Evolutionary conservation across 371 early-diverging fungal genomes (phyloP).

Genomic region (Mycotypha africana): DNA sequence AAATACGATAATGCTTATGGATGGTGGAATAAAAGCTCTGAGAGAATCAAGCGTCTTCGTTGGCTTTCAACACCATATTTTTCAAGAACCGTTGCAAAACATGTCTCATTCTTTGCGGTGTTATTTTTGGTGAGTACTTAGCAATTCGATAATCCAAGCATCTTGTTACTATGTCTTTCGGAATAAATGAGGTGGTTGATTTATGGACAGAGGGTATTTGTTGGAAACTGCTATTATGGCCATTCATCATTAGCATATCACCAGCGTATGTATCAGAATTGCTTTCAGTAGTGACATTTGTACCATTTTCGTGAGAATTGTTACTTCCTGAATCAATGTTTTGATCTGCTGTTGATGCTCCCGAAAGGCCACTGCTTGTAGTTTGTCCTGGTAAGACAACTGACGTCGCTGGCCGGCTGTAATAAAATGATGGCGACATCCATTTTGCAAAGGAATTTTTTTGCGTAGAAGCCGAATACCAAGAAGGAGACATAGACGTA

Average conservation of each 20-base stretch:
- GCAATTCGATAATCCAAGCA: conserved; percentile 40
- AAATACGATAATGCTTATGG: too few relatives aligned
- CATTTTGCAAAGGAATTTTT: conserved; percentile 41
- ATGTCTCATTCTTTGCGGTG: conserved; percentile 43
- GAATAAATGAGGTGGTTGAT: conserved; percentile 27
- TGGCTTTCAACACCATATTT: conserved; percentile 42
- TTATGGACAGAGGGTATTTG: too few relatives aligned
- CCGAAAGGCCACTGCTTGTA: too few relatives aligned
- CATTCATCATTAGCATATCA: conserved; percentile 1
- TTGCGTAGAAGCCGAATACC: conserved; percentile 45
- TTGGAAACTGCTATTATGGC: too few relatives aligned
- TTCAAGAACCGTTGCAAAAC: conserved; percentile 43
- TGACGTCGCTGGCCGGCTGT: conserved; percentile 39
- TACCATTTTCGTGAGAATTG: too few relatives aligned
- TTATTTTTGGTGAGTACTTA: conserved; percentile 39
- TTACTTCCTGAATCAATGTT: too few relatives aligned
- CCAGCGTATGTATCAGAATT: too few relatives aligned
- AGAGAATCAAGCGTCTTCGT: conserved; percentile 23
- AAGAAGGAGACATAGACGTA: conserved; percentile 43
- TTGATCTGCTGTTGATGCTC: too few relatives aligned
- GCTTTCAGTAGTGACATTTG: too few relatives aligned
- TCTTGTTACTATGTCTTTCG: conserved; percentile 38
- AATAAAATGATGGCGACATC: conserved; percentile 49
- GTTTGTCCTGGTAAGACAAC: conserved; percentile 24
- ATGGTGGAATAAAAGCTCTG: too few relatives aligned